Percentiles rank a stretch among this genome's conserved stretches.
Conservation (phyloP, 2,329 filamentous ascomycete species). For the Exophiala viscosa region DNA sequence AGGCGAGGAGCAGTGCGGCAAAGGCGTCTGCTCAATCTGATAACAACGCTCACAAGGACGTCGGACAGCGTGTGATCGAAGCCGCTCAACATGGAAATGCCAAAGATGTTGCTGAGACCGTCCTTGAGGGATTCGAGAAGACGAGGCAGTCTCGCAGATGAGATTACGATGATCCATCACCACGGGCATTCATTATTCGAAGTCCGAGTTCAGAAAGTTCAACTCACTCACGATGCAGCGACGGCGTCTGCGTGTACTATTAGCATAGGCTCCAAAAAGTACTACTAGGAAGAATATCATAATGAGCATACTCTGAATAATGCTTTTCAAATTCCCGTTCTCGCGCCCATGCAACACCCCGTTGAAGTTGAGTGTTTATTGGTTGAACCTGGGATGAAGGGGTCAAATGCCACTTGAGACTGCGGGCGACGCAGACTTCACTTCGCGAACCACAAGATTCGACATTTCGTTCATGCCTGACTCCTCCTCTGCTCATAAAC, state of each 20-base stretch:
- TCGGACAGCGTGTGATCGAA: slow-evolving; percentile 26
- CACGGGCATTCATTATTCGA: neutral
- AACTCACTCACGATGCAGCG: slow-evolving; percentile 14
- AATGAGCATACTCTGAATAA: neutral
- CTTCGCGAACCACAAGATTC: neutral
- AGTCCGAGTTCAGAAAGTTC: slow-evolving; percentile 6
- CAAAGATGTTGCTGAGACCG: slow-evolving; percentile 46
- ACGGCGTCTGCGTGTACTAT: slow-evolving; percentile 12
- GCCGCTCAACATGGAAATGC: slow-evolving; percentile 37
- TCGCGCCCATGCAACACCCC: no score
- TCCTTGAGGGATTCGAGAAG: slow-evolving; percentile 49
- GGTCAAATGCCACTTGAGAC: neutral
- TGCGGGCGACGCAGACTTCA: neutral
- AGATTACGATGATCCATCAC: neutral
- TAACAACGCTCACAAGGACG: slow-evolving; percentile 21
- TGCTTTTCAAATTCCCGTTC: no score
- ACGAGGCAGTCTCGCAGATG: slow-evolving; percentile 35
- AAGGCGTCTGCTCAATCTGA: slow-evolving; percentile 36
- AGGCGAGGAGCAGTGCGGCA: slow-evolving; percentile 57
- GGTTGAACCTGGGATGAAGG: neutral
- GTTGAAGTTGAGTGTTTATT: neutral
- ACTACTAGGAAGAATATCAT: slow-evolving; percentile 5
- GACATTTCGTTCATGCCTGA: neutral
- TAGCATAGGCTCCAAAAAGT: slow-evolving; percentile 13
- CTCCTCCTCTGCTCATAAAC: neutral